A percentile compares a stretch with the other conserved stretches of the same genome.
Evolutionary conservation across 108 stramenopile genomes (phyloP).

Genomic region (Pseudonitzschia multistriata): DNA sequence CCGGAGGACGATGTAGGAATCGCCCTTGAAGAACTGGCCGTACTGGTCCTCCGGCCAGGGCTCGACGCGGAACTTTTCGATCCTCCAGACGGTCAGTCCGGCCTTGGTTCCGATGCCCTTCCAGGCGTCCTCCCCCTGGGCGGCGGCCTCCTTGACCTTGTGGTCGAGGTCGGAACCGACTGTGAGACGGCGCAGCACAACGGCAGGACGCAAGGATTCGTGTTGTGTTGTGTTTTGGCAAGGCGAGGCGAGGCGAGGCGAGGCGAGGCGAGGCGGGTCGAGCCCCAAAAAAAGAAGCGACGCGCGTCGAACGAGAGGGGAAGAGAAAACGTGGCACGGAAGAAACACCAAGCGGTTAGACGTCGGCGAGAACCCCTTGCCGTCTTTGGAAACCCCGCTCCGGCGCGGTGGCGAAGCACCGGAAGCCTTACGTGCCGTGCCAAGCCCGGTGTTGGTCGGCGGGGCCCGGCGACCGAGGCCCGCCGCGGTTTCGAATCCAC

Average conservation of each 20-base stretch:
- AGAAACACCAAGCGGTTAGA: neutral
- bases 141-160: conserved; percentile 56
- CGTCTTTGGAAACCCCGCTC: no score
- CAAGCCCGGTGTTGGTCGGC: no score
- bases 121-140: conserved; percentile 56
- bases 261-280: no score
- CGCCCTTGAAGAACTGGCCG: conserved; percentile 85
- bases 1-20: conserved; percentile 83
- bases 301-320: no score
- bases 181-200: no score
- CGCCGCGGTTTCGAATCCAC: neutral
- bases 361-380: neutral
- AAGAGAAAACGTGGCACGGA: neutral
- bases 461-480: no score
- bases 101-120: conserved; percentile 40
- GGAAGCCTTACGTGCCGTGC: no score
- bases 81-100: conserved; percentile 81
- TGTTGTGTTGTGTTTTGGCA: no score
- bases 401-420: no score
- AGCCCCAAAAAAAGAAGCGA: no score
- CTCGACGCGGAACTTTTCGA: conserved; percentile 75
- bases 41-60: conserved; percentile 52
- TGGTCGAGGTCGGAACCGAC: conserved; percentile 46
- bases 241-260: no score
- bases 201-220: no score